Evolutionary conservation across 2,329 filamentous ascomycete genomes (phyloP), one percentile per base, ranked within the genome.

Genomic region (Hymenoscyphus occultus): DNA sequence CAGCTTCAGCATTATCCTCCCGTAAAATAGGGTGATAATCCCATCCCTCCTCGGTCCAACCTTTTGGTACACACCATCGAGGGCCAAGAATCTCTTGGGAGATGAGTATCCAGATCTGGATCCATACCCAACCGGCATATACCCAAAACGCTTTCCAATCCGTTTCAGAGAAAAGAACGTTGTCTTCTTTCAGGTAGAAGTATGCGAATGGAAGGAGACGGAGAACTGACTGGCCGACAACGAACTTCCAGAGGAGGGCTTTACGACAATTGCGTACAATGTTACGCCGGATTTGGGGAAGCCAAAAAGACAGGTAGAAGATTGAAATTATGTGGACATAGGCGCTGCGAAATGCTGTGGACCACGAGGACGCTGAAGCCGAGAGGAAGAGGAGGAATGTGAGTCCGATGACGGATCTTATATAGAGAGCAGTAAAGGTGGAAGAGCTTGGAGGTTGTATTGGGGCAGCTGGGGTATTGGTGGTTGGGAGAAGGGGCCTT

Each of bases 11-110:
- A 65, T 88, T 90, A 68, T 96, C 93, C 73, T 93, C 91, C 35
- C 92, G 86, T 28, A 99, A 82, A 2, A 97, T 83, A 0, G 93
- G 94, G 76, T 99, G 94, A 76, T 99, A 99, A 74, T 99, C 94
- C 84, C 96, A 99, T 0, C 90, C 91, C 64, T 87, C 84, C n/a
- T 86, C 84, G 67, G 82, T 80, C 86, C 86, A 89, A 60, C 85
- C 83, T 56, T 85, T 83, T 1, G 88, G 89, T 0, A 98, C 79
- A 63, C 93, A 92, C 79, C 95, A 94, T n/a, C 95, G 83, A 1
- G 94, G 92, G 0, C 95, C 94, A 3, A 98, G 80, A 14, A 96
- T 82, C 70, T 94, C 91, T 80, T 99, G 95, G 54, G 86, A 89
- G 0, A 82, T 86, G n/a, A 99, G 82, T 7, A 90, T 75, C 75